These are phyloP conservation scores for Aspergillus saccharolyticus DNA, from an alignment of 495 filamentous ascomycete species.

Conservation along the genomic window DNA sequence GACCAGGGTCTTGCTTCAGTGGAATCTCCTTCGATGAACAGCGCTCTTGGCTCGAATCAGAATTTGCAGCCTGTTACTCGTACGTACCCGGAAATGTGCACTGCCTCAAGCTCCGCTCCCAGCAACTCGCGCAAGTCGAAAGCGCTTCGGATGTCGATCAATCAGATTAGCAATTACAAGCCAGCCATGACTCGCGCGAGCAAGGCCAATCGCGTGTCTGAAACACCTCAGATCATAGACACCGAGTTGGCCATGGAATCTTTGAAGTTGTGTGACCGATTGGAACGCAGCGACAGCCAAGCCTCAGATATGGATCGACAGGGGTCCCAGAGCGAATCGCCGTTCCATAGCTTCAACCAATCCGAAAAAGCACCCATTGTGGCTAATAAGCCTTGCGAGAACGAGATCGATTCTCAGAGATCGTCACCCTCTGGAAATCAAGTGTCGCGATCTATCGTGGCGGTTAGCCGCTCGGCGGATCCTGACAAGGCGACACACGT, in stretches of 20 bases:
- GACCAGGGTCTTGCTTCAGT: neutral
- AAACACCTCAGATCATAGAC: neutral
- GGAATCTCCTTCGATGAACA: neutral
- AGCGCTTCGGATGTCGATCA: neutral
- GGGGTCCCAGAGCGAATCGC: neutral
- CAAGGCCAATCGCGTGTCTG: neutral
- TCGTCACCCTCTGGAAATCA: neutral
- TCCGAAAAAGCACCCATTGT: neutral
- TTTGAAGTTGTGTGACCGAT: neutral
- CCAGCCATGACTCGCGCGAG: neutral
- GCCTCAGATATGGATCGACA: neutral
- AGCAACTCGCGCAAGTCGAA: neutral
- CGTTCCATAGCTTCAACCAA: neutral
- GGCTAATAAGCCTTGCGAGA: neutral
- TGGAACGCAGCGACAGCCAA: neutral
- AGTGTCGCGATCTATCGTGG: neutral
- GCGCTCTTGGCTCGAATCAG: neutral
- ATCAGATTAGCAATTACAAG: neutral
- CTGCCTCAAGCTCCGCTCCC: neutral
- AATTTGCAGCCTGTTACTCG: neutral
- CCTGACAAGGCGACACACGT: neutral
- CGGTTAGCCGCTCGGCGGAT: neutral
- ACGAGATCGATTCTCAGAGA: neutral
- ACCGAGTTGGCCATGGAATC: slow-evolving; percentile 1
- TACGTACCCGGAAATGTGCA: neutral